A percentile compares a stretch with the other conserved stretches of the same genome.
Conservation (phyloP, 805 yeast genomes). For the Barnettozyma populi region DNA sequence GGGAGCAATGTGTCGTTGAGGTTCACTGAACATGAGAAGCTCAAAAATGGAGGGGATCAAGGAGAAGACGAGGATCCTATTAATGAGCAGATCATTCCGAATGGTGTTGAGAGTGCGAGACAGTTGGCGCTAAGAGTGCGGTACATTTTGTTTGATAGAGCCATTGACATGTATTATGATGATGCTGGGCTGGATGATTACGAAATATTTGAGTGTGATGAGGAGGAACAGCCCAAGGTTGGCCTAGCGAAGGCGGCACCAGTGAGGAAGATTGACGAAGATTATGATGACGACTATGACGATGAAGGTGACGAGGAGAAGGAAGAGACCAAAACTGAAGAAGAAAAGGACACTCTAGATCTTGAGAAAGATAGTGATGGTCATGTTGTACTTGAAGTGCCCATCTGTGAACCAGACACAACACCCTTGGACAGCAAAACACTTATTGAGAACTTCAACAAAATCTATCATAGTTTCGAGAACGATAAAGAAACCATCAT, state of each 20-base stretch:
- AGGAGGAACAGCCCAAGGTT: neutral
- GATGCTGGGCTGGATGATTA: conserved; percentile 14
- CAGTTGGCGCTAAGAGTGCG: conserved; percentile 59
- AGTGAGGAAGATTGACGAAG: conserved; percentile 35
- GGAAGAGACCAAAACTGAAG: neutral
- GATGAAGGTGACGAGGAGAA: conserved; percentile 16
- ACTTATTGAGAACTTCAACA: conserved; percentile 58
- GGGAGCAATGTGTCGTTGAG: conserved; percentile 27
- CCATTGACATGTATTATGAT: conserved; percentile 42
- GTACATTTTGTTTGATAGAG: conserved; percentile 69
- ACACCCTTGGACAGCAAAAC: conserved; percentile 27
- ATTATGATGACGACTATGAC: conserved; percentile 27
- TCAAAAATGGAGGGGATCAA: conserved; percentile 31
- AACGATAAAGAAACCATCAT: conserved; percentile 68
- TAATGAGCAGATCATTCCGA: conserved; percentile 32
- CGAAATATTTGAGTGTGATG: conserved; percentile 14
- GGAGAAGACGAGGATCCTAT: conserved; percentile 29
- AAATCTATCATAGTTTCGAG: conserved; percentile 71
- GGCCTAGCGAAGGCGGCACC: neutral
- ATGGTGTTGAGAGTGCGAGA: conserved; percentile 43
- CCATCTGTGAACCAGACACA: conserved; percentile 31
- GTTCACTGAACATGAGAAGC: conserved; percentile 15
- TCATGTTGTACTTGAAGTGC: conserved; percentile 26
- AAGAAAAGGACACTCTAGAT: neutral
- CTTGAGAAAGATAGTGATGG: conserved; percentile 19